Conservation (phyloP, 257 asterid genomes). For the Coffea canephora region DNA sequence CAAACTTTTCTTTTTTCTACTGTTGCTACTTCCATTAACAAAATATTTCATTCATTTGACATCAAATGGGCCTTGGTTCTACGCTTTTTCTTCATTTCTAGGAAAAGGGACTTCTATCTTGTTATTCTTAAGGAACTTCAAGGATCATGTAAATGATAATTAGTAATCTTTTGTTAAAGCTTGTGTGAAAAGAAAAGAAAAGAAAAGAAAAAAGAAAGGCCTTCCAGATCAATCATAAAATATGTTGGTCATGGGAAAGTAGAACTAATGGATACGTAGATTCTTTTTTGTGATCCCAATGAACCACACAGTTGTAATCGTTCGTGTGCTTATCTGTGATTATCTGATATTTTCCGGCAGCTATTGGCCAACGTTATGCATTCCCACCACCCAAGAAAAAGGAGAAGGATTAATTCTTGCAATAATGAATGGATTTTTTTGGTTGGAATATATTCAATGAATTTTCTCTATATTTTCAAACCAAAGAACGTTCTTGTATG, state of each 20-base stretch:
- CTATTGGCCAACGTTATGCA: not conserved
- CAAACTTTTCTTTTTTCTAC: not conserved
- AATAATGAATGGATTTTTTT: too few species aligned
- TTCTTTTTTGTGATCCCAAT: slow-evolving; percentile 13
- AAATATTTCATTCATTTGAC: not conserved
- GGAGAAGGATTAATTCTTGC: too few species aligned
- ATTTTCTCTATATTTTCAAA: not conserved
- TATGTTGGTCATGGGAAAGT: not conserved
- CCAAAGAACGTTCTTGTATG: not conserved
- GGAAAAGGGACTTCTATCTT: not conserved
- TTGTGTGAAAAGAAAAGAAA: not conserved
- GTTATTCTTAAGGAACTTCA: not conserved
- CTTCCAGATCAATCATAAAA: not conserved
- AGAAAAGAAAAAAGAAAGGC: not conserved
- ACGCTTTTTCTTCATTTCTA: not conserved
- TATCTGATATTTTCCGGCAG: slow-evolving; percentile 9
- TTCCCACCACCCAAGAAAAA: not conserved
- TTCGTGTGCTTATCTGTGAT: slow-evolving; percentile 1
- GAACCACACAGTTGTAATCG: slow-evolving; percentile 2
- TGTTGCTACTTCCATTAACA: slow-evolving; percentile 4
- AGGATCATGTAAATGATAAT: not conserved
- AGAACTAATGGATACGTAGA: not conserved
- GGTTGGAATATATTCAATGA: not conserved
- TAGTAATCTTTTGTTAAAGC: not conserved
- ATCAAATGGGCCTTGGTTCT: not conserved